A percentile compares a stretch with the other conserved stretches of the same genome.
Evolutionary conservation across 306 rosid species (phyloP).

Genomic region (Abrus pulchellus): DNA sequence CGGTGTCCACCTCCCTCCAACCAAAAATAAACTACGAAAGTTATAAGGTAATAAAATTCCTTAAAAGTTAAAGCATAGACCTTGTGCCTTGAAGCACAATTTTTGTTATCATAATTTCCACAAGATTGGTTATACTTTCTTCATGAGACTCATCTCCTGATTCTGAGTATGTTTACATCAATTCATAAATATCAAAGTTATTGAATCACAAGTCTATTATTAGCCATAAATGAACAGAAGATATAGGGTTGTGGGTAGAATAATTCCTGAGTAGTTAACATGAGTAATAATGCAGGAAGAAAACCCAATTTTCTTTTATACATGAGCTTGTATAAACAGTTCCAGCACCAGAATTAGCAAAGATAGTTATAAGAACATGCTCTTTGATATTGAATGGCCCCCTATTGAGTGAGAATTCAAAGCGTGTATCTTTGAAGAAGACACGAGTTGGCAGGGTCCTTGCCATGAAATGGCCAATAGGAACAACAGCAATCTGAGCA

Average conservation of each 20-base stretch:
- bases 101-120: neutral
- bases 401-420: slow-evolving; percentile 75
- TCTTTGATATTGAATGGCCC: slow-evolving; percentile 92
- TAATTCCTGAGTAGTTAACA: slow-evolving; percentile 89
- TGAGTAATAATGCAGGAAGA: slow-evolving; percentile 73
- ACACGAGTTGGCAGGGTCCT: slow-evolving; percentile 58
- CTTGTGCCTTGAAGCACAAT: neutral
- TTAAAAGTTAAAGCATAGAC: neutral
- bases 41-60: neutral
- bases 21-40: neutral
- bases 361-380: slow-evolving; percentile 87
- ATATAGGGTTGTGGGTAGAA: neutral
- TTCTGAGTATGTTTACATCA: neutral
- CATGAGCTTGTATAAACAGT: slow-evolving; percentile 61
- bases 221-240: neutral
- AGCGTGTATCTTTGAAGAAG: slow-evolving; percentile 60
- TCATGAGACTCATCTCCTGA: neutral
- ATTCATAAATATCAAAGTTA: neutral
- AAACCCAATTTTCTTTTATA: slow-evolving; percentile 67
- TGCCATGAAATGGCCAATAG: slow-evolving; percentile 87
- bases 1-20: neutral
- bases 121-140: neutral
- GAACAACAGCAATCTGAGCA: slow-evolving; percentile 95
- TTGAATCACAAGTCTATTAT: no score
- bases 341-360: slow-evolving; percentile 83